Conservation (phyloP, 1,284 basidiomycete species). For the Sphaerobolus stellatus region DNA sequence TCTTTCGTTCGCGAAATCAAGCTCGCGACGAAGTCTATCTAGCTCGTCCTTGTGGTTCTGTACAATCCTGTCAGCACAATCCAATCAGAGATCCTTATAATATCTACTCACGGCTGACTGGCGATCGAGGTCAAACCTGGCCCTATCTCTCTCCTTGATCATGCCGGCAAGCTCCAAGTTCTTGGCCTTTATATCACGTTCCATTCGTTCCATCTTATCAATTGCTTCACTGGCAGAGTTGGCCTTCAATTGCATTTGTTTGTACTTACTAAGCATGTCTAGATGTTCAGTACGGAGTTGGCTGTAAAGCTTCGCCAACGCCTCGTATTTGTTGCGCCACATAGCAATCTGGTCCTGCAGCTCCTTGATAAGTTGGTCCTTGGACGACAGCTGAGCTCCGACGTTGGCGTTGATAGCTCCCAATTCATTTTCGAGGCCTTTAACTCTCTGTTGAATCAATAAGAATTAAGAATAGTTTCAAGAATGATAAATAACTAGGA, state of each 20-base stretch:
- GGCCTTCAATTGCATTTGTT: conserved; percentile 96
- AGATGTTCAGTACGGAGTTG: conserved; percentile 97
- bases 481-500: conserved; percentile 15
- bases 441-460: conserved; percentile 69
- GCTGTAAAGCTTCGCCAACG: conserved; percentile 97
- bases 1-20: conserved; percentile 96
- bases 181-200: conserved; percentile 96
- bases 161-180: conserved; percentile 98
- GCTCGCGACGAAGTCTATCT: conserved; percentile 89
- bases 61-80: background rate
- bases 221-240: conserved; percentile 99
- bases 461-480: conserved; percentile 5
- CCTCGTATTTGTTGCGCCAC: conserved; percentile 99
- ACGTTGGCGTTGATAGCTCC: conserved; percentile 78
- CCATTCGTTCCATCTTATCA: conserved; percentile 99
- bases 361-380: conserved; percentile 95
- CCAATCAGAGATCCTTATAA: background rate
- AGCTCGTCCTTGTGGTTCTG: conserved; percentile 91
- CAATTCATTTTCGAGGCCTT: conserved; percentile 93
- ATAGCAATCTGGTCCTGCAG: conserved; percentile 95
- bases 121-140: conserved; percentile 95
- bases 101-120: conserved; percentile 65
- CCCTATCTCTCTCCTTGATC: conserved; percentile 96
- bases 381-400: conserved; percentile 84
- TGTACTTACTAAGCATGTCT: conserved; percentile 96